Evolutionary conservation across 2,329 filamentous ascomycete species (phyloP).

Genomic region (Dothideomycetes sp.): DNA sequence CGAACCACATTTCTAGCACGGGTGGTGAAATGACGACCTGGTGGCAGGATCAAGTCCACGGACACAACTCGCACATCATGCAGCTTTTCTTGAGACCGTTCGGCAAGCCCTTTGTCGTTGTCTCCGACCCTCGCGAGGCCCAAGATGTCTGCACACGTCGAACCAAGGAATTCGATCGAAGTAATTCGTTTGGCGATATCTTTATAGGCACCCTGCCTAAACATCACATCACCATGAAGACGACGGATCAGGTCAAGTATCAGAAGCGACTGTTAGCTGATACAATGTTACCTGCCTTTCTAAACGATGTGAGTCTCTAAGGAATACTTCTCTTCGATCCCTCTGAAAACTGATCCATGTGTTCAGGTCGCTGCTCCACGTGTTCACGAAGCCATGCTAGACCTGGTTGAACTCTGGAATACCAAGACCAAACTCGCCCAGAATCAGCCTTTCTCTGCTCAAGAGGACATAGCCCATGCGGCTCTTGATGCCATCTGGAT

Average conservation of each 20-base stretch:
- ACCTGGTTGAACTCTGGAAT: conserved; percentile 26
- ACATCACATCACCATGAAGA: conserved; percentile 21
- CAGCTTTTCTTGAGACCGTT: conserved; percentile 42
- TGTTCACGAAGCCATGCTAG: conserved; percentile 19
- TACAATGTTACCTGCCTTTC: conserved; percentile 22
- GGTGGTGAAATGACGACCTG: conserved; percentile 17
- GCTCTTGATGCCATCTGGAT: conserved; percentile 34
- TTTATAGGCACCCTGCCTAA: conserved; percentile 20
- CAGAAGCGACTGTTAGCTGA: conserved; percentile 23
- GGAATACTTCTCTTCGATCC: background rate
- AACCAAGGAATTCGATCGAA: conserved; percentile 38
- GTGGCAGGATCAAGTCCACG: conserved; percentile 13
- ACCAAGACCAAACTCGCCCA: conserved; percentile 23
- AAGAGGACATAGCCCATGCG: conserved; percentile 28
- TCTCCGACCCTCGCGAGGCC: conserved; percentile 35
- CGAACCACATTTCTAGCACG: conserved; percentile 29
- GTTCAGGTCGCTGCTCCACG: conserved; percentile 20
- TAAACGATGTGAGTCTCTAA: conserved; percentile 17
- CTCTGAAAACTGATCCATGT: background rate
- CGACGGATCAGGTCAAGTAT: conserved; percentile 17
- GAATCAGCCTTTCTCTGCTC: conserved; percentile 26
- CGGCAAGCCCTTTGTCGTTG: conserved; percentile 34
- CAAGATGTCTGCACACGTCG: conserved; percentile 39
- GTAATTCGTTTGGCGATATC: conserved; percentile 25
- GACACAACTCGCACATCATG: conserved; percentile 33